Evolutionary conservation across 805 yeast species (phyloP), one percentile per base, ranked within the genome.

Genomic region (Clavispora fructus): DNA sequence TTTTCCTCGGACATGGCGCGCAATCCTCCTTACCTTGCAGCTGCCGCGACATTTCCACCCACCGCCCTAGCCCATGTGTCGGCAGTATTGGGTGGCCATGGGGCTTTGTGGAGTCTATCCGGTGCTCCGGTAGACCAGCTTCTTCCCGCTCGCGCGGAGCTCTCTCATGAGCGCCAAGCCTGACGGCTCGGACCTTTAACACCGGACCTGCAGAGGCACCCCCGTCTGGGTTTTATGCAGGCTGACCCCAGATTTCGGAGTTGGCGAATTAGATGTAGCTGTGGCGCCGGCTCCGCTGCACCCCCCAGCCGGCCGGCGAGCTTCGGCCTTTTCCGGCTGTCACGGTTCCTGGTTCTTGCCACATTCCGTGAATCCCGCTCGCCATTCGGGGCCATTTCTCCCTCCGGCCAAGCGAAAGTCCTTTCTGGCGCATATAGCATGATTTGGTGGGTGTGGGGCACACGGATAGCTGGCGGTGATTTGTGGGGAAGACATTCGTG

Each of bases 291-390:
- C 14, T n/a, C 32, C 2, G n/a, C n/a, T 30, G 32, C 32, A 30
- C 32, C 23, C 23, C 23, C 23, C 23, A 19, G 23, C 23, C 23
- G 23, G 23, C 23, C 23, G 23, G 23, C 5, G 23, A 19, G 23
- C 23, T 19, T 19, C 23, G 23, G 23, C 23, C 23, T 19, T 19
- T 19, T 3, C 5, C 23, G 23, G 23, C 23, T 3, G 23, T 5
- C 23, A 19, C 23, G 23, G 23, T 19, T 19, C 32, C 29, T 11
- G 29, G 7, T 8, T 27, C 29, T 82, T 83, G 29, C 78, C 74
- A 48, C 78, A 79, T 19, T 19, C 23, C 23, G 5, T 19, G 23
- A 19, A 19, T 19, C 5, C 23, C 5, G 23, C 23, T 19, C 5
- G 23, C 23, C 3, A 19, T 19, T 4, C 23, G 3, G 23, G 3